Evolutionary conservation across 2,329 filamentous ascomycete species (phyloP).

Genomic region (Aureobasidium subglaciale): DNA sequence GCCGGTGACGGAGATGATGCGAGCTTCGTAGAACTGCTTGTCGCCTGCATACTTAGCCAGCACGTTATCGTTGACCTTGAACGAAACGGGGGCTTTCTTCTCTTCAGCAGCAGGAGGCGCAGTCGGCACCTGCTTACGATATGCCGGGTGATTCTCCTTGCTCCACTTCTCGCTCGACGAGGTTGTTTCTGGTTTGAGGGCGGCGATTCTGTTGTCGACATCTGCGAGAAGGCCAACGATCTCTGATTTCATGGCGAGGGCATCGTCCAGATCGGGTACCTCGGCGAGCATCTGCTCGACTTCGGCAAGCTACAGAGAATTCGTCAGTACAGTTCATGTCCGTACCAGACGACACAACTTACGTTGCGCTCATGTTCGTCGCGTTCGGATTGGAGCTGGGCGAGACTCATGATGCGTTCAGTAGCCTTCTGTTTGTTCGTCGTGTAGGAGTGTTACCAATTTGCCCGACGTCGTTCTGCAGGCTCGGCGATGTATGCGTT

Average conservation of each 20-base stretch:
- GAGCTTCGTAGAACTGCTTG: slow-evolving; percentile 81
- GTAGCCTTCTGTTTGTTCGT: slow-evolving; percentile 17
- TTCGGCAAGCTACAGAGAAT: slow-evolving; percentile 60
- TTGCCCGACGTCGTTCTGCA: background rate
- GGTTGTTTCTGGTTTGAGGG: slow-evolving; percentile 49
- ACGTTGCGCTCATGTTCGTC: slow-evolving; percentile 14
- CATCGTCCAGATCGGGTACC: slow-evolving; percentile 72
- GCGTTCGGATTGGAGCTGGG: slow-evolving; percentile 13
- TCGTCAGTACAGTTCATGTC: background rate
- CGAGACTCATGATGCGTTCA: slow-evolving; percentile 24
- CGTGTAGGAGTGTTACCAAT: slow-evolving; percentile 7
- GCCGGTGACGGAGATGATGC: slow-evolving; percentile 89
- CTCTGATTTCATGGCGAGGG: slow-evolving; percentile 70
- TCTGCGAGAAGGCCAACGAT: slow-evolving; percentile 74
- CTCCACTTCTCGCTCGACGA: slow-evolving; percentile 56
- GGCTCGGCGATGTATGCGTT: background rate
- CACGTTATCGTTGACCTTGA: slow-evolving; percentile 82
- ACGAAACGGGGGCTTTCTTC: slow-evolving; percentile 44
- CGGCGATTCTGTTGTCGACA: slow-evolving; percentile 72
- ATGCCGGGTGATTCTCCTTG: slow-evolving; percentile 46
- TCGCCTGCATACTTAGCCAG: slow-evolving; percentile 92
- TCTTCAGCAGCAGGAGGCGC: slow-evolving; percentile 28
- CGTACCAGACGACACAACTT: background rate
- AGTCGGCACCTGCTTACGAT: slow-evolving; percentile 35
- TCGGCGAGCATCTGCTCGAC: slow-evolving; percentile 68